Percentiles rank a stretch among this genome's conserved stretches.
phyloP scores from a whole-genome alignment of 495 filamentous ascomycete genomes.

The Saxophila tyrrhenica region DNA sequence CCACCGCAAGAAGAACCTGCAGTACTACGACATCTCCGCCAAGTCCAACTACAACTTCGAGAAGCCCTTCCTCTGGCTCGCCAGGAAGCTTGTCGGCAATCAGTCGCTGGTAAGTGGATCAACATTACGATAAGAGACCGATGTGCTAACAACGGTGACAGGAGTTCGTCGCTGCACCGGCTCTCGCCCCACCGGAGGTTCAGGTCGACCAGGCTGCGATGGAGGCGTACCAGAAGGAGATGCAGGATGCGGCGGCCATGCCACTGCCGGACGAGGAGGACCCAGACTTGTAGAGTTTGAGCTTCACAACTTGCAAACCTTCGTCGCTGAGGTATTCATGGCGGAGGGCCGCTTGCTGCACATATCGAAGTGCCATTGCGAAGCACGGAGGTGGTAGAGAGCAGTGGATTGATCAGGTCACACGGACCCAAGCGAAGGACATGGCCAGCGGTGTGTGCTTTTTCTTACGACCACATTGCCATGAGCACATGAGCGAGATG shows the following conservation, averaged over 20 bases:
- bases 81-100: slow-evolving; percentile 96
- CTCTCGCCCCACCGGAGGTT: slow-evolving; percentile 87
- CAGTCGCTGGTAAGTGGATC: slow-evolving; percentile 59
- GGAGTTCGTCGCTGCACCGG: slow-evolving; percentile 95
- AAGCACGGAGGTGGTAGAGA: not conserved
- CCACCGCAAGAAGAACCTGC: slow-evolving; percentile 99
- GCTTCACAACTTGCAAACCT: not conserved
- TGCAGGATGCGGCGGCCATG: slow-evolving; percentile 66
- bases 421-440: slow-evolving; percentile 11
- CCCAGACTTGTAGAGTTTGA: slow-evolving; percentile 49
- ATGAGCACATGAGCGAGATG: slow-evolving; percentile 5
- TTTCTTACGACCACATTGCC: slow-evolving; percentile 2
- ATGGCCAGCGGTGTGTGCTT: slow-evolving; percentile 14
- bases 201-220: slow-evolving; percentile 73
- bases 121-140: not conserved
- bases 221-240: slow-evolving; percentile 74
- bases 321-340: not conserved
- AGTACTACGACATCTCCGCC: slow-evolving; percentile 99
- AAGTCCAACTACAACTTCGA: slow-evolving; percentile 99
- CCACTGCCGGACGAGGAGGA: slow-evolving; percentile 96
- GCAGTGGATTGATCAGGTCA: slow-evolving; percentile 1
- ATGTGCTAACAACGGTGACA: slow-evolving; percentile 29
- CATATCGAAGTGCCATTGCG: not conserved
- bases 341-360: not conserved
- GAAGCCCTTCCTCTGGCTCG: slow-evolving; percentile 99